phyloP scores from a whole-genome alignment of 2,329 filamentous ascomycete genomes.

The Aspergillus pseudoviridinutans region DNA sequence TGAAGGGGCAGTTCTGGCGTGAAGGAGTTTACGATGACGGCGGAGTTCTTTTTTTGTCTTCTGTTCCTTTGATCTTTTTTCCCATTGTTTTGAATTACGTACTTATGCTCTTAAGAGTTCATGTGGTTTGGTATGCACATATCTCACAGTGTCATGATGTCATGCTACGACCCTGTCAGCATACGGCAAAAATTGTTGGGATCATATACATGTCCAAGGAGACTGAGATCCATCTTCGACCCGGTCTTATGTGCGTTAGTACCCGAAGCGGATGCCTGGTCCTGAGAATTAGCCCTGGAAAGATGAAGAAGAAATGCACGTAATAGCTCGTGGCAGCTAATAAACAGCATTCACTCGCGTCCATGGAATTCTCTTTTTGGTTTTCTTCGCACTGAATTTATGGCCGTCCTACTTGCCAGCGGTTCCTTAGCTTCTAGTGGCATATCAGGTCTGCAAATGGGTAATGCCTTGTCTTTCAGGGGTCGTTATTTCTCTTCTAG shows the following conservation, averaged over 20 bases:
- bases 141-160: slow-evolving; percentile 26
- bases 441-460: background rate
- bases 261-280: background rate
- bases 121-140: slow-evolving; percentile 16
- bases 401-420: background rate
- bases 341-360: background rate
- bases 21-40: background rate
- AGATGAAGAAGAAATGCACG: background rate
- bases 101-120: background rate
- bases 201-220: background rate
- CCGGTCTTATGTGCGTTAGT: too few relatives aligned
- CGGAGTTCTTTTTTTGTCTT: background rate
- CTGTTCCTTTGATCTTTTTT: background rate
- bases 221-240: background rate
- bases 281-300: background rate
- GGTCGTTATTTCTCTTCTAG: background rate
- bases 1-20: slow-evolving; percentile 8
- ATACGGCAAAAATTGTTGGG: slow-evolving; percentile 13
- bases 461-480: background rate
- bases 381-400: background rate
- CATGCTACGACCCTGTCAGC: slow-evolving; percentile 14
- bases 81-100: slow-evolving; percentile 1
- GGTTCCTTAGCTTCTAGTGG: background rate
- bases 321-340: background rate
- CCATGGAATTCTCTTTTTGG: background rate